These are phyloP conservation scores for Leishmania braziliensis DNA, from an alignment of 208 protist genomes.

Conservation along the genomic window DNA sequence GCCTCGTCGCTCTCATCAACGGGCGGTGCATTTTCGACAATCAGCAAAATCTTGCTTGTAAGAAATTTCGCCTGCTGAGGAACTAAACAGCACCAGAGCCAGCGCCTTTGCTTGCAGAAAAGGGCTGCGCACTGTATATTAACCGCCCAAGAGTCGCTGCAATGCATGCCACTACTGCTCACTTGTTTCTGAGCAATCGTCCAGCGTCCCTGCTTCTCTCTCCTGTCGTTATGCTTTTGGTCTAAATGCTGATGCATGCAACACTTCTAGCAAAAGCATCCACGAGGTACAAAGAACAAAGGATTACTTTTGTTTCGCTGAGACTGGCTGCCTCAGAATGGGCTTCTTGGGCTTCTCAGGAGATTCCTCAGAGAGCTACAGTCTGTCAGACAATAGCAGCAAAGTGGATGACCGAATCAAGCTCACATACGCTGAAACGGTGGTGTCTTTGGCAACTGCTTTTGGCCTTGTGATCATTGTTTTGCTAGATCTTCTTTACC, in stretches of 20 bases:
- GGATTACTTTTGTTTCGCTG: not conserved
- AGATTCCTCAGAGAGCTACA: conserved; percentile 2
- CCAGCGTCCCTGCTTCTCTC: not conserved
- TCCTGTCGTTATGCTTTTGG: not conserved
- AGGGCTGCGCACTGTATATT: not conserved
- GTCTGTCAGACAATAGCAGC: not conserved
- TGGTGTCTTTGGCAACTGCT: conserved; percentile 74
- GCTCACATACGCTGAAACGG: conserved; percentile 73
- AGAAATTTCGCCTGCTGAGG: not conserved
- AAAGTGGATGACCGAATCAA: conserved; percentile 21
- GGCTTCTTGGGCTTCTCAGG: not conserved
- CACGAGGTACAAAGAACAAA: not conserved
- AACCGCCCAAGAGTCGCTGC: too few species aligned
- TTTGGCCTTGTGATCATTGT: conserved; percentile 64
- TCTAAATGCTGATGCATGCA: not conserved
- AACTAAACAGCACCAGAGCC: not conserved
- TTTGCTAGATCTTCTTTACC: conserved; percentile 63
- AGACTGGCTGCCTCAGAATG: not conserved
- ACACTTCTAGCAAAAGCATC: not conserved
- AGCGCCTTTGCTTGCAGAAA: not conserved
- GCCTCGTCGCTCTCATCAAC: not conserved
- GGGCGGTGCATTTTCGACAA: not conserved
- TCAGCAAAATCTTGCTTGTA: not conserved
- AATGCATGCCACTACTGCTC: not conserved
- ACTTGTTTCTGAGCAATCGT: not conserved